Evolutionary conservation across 2,329 filamentous ascomycete genomes (phyloP).

Genomic region (Stagonosporopsis vannaccii): DNA sequence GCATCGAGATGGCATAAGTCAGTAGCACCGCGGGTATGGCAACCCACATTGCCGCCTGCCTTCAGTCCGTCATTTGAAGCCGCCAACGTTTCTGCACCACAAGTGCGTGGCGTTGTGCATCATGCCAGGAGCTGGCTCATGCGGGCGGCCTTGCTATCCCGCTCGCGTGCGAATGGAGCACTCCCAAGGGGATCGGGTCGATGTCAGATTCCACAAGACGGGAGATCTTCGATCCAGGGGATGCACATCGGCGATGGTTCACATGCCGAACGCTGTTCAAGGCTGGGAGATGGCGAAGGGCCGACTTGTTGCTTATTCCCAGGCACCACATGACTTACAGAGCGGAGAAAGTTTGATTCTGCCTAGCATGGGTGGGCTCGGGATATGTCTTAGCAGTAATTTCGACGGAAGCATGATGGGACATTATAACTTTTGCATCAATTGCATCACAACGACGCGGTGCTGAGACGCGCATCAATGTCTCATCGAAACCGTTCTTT

Average conservation of each 20-base stretch:
- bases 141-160: conserved; percentile 1
- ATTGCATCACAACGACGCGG: neutral
- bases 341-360: conserved; percentile 7
- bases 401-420: conserved; percentile 3
- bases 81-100: conserved; percentile 9
- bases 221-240: conserved; percentile 17
- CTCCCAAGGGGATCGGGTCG: conserved; percentile 4
- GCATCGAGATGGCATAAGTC: neutral
- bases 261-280: neutral
- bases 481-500: neutral
- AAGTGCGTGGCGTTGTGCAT: conserved; percentile 9
- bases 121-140: conserved; percentile 1
- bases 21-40: neutral
- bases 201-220: conserved; percentile 9
- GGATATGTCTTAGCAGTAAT: neutral
- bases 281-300: neutral
- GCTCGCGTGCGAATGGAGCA: conserved; percentile 12
- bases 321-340: conserved; percentile 1
- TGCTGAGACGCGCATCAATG: neutral
- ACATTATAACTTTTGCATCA: conserved; percentile 4
- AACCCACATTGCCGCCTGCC: neutral
- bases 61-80: neutral
- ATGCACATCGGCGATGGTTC: conserved; percentile 8
- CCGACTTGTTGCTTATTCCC: neutral
- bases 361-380: neutral